phyloP scores from a whole-genome alignment of 495 filamentous ascomycete species.

The Pyronema domesticum region DNA sequence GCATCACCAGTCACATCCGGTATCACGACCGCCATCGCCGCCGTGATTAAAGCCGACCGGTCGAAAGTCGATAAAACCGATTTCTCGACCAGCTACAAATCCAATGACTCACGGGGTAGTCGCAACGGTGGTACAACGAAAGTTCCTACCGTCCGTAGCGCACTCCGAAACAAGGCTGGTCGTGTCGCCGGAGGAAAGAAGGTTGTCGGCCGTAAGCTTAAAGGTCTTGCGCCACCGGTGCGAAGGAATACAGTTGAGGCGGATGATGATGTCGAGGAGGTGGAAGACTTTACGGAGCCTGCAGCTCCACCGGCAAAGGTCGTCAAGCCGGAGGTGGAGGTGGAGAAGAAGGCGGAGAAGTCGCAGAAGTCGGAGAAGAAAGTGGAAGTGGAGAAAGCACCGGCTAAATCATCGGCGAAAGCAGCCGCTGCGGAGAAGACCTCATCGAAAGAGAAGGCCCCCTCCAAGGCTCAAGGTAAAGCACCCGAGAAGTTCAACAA shows the following conservation, averaged over 20 bases:
- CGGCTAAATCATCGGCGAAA: background rate
- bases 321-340: background rate
- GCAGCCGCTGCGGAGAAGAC: background rate
- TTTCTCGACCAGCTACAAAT: background rate
- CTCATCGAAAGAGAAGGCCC: background rate
- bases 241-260: background rate
- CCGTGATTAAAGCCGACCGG: too few species aligned
- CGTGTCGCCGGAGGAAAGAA: background rate
- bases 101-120: background rate
- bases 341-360: background rate
- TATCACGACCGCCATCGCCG: too few species aligned
- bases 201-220: background rate
- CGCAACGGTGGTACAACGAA: background rate
- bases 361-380: background rate
- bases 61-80: too few species aligned
- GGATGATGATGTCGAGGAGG: background rate
- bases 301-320: background rate
- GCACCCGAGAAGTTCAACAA: too few species aligned
- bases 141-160: background rate
- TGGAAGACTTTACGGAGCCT: background rate
- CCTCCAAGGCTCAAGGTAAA: too few species aligned
- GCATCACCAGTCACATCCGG: too few species aligned
- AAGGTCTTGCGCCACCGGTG: background rate
- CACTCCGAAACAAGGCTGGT: background rate
- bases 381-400: constrained; percentile 6